phyloP scores from a whole-genome alignment of 2,329 filamentous ascomycete genomes.

The Cladosporium colombiae region DNA sequence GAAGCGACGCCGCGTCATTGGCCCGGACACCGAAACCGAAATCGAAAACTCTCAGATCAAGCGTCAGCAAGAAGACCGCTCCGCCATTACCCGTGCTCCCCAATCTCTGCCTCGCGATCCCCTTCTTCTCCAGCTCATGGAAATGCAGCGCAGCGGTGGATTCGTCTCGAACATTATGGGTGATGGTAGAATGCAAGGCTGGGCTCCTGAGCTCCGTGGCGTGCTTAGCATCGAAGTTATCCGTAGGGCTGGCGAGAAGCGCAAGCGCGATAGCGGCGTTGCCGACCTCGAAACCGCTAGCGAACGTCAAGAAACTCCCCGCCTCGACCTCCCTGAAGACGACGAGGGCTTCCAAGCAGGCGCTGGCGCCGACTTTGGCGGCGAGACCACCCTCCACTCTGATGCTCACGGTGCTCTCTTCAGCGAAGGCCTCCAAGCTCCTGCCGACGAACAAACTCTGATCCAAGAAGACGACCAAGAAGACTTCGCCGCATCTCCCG shows the following conservation, averaged over 20 bases:
- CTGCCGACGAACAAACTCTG: constrained; percentile 25
- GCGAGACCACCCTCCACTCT: constrained; percentile 24
- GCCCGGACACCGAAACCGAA: constrained; percentile 78
- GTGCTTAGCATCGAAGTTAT: constrained; percentile 85
- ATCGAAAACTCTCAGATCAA: constrained; percentile 77
- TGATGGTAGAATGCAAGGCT: constrained; percentile 70
- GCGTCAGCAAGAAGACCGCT: constrained; percentile 80
- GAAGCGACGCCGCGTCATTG: constrained; percentile 78
- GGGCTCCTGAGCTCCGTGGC: constrained; percentile 91
- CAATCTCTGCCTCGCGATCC: constrained; percentile 86
- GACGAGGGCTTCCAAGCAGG: constrained; percentile 33
- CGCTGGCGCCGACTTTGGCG: constrained; percentile 36
- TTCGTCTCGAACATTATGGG: constrained; percentile 88
- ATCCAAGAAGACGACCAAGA: constrained; percentile 34
- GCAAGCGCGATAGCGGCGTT: constrained; percentile 87
- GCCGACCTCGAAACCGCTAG: constrained; percentile 69
- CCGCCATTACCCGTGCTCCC: constrained; percentile 79
- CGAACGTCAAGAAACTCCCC: constrained; percentile 32
- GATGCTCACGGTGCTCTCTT: constrained; percentile 25
- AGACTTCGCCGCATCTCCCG: constrained; percentile 31
- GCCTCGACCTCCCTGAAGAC: constrained; percentile 35
- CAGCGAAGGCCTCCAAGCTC: constrained; percentile 27
- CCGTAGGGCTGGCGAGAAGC: constrained; percentile 72
- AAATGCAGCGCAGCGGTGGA: constrained; percentile 85
- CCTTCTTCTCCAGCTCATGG: constrained; percentile 80